These are phyloP conservation scores for Monosporascus sp. DNA, from an alignment of 2,329 filamentous ascomycete species.

Conservation along the genomic window DNA sequence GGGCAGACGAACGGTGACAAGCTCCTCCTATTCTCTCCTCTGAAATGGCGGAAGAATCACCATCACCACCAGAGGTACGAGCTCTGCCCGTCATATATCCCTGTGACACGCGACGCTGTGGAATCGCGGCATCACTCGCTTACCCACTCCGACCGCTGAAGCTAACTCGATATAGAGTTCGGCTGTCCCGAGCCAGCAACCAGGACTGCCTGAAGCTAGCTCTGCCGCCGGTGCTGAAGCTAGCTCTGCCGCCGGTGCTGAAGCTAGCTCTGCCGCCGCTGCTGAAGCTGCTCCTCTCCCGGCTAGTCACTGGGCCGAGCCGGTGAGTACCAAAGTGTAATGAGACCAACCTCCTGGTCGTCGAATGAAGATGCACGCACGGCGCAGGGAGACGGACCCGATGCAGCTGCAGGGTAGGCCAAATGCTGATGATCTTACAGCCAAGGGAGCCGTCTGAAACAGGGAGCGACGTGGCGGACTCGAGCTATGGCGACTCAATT, in stretches of 20 bases:
- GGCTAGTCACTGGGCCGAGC: conserved; percentile 12
- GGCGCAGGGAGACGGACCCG: conserved; percentile 16
- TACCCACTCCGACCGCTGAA: background rate
- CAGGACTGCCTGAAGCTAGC: background rate
- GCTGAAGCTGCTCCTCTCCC: background rate
- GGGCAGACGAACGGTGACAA: too few species aligned
- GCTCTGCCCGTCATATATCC: background rate
- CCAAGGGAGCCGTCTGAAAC: background rate
- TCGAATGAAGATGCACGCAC: conserved; percentile 16
- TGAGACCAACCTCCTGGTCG: too few species aligned
- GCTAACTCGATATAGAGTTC: background rate
- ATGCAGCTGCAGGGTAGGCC: background rate
- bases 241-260: background rate
- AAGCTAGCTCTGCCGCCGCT: background rate
- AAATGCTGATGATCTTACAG: conserved; percentile 1
- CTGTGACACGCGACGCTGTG: background rate
- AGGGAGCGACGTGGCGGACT: background rate
- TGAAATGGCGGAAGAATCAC: background rate
- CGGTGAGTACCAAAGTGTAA: conserved; percentile 1
- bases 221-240: background rate
- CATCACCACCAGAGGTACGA: background rate
- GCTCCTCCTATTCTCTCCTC: background rate
- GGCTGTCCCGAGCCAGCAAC: background rate
- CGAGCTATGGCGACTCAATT: background rate
- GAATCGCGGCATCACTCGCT: background rate